Conservation (phyloP, 495 filamentous ascomycete species). For the Lindgomyces ingoldianus region DNA sequence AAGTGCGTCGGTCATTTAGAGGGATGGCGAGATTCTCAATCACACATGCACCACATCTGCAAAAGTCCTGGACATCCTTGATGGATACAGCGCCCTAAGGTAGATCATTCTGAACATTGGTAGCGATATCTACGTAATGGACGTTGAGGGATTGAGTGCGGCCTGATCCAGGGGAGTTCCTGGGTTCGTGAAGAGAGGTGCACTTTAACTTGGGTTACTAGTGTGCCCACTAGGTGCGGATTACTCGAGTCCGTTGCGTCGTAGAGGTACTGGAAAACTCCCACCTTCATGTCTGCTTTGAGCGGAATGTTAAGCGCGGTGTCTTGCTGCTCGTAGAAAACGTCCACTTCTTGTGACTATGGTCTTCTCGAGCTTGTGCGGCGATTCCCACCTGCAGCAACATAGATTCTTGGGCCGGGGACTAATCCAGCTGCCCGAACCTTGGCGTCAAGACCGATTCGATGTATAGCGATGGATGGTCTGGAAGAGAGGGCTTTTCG, state of each 20-base stretch:
- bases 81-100: neutral
- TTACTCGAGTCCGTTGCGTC: neutral
- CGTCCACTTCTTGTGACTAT: neutral
- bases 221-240: neutral
- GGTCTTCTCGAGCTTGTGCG: neutral
- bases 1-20: too few relatives aligned
- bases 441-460: neutral
- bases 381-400: neutral
- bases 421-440: neutral
- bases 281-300: neutral
- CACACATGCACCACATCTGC: too few relatives aligned
- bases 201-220: neutral
- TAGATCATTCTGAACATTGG: neutral
- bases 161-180: too few relatives aligned
- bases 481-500: neutral
- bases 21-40: too few relatives aligned
- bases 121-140: neutral
- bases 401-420: neutral
- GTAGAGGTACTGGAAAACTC: neutral
- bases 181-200: neutral
- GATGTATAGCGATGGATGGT: neutral
- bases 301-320: neutral
- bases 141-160: too few relatives aligned
- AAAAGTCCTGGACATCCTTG: too few relatives aligned
- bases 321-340: neutral